Evolutionary conservation across 257 asterid genomes (phyloP).

Genomic region (Primulina eburnea): DNA sequence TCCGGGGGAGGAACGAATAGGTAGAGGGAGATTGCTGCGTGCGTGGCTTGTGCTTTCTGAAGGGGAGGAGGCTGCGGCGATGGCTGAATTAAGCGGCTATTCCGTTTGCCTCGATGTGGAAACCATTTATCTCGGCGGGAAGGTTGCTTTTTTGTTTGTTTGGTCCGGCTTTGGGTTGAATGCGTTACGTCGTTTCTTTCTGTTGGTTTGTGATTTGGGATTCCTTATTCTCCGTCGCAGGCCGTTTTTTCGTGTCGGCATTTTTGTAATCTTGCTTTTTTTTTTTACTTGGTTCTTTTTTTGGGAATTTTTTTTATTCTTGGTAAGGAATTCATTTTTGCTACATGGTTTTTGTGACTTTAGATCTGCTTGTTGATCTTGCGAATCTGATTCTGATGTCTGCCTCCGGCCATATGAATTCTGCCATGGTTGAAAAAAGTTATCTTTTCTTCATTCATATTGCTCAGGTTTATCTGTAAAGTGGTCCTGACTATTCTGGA

Average conservation of each 20-base stretch:
- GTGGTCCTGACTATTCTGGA: background rate
- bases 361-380: background rate
- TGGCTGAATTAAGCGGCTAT: slow-evolving; percentile 26
- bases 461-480: background rate
- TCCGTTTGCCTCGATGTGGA: slow-evolving; percentile 31
- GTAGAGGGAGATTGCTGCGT: background rate
- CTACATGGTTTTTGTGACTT: background rate
- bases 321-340: background rate
- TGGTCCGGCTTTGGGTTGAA: background rate
- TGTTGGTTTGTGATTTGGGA: background rate
- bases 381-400: background rate
- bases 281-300: background rate
- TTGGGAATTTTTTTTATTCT: background rate
- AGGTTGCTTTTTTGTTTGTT: slow-evolving; percentile 7
- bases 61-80: slow-evolving; percentile 19
- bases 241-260: background rate
- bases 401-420: background rate
- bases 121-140: slow-evolving; percentile 30
- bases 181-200: background rate
- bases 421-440: background rate
- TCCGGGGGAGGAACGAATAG: background rate
- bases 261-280: background rate
- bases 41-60: background rate
- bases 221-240: background rate
- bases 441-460: background rate